Percentiles rank a stretch among this genome's conserved stretches.
Evolutionary conservation across 2,329 filamentous ascomycete genomes (phyloP).

Genomic region (Arachnomyces sp.): DNA sequence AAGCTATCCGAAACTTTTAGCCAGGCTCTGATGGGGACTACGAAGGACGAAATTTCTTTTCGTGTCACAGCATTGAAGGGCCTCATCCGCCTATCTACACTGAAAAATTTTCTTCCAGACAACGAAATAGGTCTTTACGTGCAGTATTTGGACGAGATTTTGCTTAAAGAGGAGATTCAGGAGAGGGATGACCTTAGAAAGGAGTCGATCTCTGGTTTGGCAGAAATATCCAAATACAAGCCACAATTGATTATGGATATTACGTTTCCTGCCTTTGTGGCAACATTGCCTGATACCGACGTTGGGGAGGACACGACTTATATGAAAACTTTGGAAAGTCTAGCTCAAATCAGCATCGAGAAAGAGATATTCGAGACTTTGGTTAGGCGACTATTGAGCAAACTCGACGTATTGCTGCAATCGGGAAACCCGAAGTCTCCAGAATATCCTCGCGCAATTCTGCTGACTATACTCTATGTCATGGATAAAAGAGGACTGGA

Average conservation of each 20-base stretch:
- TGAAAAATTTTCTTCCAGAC: slow-evolving; percentile 42
- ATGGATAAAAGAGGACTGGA: slow-evolving; percentile 45
- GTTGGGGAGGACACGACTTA: slow-evolving; percentile 41
- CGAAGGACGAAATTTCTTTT: slow-evolving; percentile 45
- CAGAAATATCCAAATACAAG: slow-evolving; percentile 54
- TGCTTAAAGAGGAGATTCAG: slow-evolving; percentile 50
- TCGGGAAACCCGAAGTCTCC: slow-evolving; percentile 39
- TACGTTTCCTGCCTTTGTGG: slow-evolving; percentile 58
- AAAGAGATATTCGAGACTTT: slow-evolving; percentile 56
- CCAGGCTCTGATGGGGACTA: slow-evolving; percentile 44
- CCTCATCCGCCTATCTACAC: slow-evolving; percentile 37
- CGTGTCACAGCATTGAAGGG: slow-evolving; percentile 41
- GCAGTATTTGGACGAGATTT: slow-evolving; percentile 52
- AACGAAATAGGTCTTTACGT: slow-evolving; percentile 46
- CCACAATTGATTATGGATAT: slow-evolving; percentile 55
- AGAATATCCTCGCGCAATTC: slow-evolving; percentile 50
- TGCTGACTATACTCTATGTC: slow-evolving; percentile 54
- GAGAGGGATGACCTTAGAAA: slow-evolving; percentile 50
- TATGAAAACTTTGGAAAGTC: slow-evolving; percentile 49
- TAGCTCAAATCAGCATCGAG: slow-evolving; percentile 57
- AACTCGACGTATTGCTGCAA: slow-evolving; percentile 49
- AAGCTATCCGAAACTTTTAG: slow-evolving; percentile 48
- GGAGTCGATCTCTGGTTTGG: slow-evolving; percentile 50
- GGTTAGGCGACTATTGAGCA: slow-evolving; percentile 55
- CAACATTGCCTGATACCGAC: slow-evolving; percentile 52